A percentile compares a stretch with the other conserved stretches of the same genome.
These are phyloP conservation scores for Candida mattraensis DNA, from an alignment of 805 yeast species.

Conservation along the genomic window DNA sequence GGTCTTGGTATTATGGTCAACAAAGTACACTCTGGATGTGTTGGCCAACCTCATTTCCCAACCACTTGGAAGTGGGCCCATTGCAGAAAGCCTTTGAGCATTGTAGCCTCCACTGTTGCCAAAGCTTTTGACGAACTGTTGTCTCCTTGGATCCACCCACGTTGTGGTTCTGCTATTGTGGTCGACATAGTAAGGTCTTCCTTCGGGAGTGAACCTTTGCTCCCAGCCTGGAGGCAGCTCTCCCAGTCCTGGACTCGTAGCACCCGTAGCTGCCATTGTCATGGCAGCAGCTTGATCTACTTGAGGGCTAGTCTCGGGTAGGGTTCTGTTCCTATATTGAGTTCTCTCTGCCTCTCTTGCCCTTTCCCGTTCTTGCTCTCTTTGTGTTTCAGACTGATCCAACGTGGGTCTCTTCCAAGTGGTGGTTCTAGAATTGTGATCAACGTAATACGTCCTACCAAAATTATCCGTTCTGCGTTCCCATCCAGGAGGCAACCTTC, in stretches of 20 bases:
- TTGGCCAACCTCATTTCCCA: conserved; percentile 99
- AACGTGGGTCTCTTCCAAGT: conserved; percentile 98
- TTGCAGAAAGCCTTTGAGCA: conserved; percentile 96
- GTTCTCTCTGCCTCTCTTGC: conserved; percentile 85
- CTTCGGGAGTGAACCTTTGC: conserved; percentile 96
- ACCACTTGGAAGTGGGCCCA: conserved; percentile 97
- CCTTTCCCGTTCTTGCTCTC: conserved; percentile 57
- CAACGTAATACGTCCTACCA: conserved; percentile 97
- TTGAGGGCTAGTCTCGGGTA: conserved; percentile 72
- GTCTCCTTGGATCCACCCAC: conserved; percentile 99
- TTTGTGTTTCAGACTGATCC: conserved; percentile 74
- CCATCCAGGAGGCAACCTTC: conserved; percentile 98
- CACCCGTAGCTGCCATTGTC: conserved; percentile 71
- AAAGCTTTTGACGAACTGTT: conserved; percentile 94
- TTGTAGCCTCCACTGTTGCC: conserved; percentile 91
- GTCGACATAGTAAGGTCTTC: conserved; percentile 96
- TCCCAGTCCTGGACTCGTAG: conserved; percentile 93
- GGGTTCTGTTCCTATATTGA: conserved; percentile 86
- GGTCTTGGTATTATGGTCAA: conserved; percentile 98
- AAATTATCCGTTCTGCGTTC: conserved; percentile 97
- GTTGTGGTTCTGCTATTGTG: conserved; percentile 99
- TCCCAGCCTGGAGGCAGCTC: conserved; percentile 99
- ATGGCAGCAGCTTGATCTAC: conserved; percentile 42
- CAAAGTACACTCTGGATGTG: conserved; percentile 97
- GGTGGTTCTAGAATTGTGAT: conserved; percentile 95